Conservation (phyloP, 2,329 filamentous ascomycete species). For the Aspergillus sp. region DNA sequence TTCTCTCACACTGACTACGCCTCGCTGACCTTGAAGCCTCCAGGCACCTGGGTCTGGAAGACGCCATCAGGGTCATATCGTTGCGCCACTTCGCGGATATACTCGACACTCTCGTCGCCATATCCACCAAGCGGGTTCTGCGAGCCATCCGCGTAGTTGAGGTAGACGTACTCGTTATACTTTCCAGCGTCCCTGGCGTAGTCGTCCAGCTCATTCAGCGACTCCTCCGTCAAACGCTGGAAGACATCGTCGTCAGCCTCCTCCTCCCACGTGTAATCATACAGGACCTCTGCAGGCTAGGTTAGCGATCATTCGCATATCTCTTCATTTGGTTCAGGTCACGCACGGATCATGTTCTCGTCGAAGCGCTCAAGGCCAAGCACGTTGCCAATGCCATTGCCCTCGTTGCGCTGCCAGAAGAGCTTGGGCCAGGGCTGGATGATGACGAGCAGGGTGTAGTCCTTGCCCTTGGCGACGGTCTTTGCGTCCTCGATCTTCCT, state of each 20-base stretch:
- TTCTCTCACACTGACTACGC: not conserved
- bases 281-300: conserved; percentile 19
- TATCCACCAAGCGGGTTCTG: conserved; percentile 47
- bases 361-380: conserved; percentile 35
- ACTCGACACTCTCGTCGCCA: conserved; percentile 39
- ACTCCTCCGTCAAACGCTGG: conserved; percentile 25
- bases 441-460: conserved; percentile 24
- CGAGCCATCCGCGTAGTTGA: conserved; percentile 47
- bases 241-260: conserved; percentile 36
- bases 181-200: conserved; percentile 21
- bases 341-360: conserved; percentile 23
- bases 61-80: conserved; percentile 28
- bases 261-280: conserved; percentile 25
- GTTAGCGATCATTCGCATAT: not conserved
- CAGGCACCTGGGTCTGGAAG: conserved; percentile 29
- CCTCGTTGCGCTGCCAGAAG: conserved; percentile 33
- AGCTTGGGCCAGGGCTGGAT: conserved; percentile 46
- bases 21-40: conserved; percentile 28
- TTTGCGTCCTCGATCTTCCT: conserved; percentile 19
- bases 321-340: not conserved
- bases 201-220: conserved; percentile 31
- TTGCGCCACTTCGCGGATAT: conserved; percentile 20
- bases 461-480: conserved; percentile 12
- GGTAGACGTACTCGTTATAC: conserved; percentile 42
- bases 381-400: conserved; percentile 35